Conservation (phyloP, 805 yeast genomes). For the Cyberlindnera euphorbiiphila region DNA sequence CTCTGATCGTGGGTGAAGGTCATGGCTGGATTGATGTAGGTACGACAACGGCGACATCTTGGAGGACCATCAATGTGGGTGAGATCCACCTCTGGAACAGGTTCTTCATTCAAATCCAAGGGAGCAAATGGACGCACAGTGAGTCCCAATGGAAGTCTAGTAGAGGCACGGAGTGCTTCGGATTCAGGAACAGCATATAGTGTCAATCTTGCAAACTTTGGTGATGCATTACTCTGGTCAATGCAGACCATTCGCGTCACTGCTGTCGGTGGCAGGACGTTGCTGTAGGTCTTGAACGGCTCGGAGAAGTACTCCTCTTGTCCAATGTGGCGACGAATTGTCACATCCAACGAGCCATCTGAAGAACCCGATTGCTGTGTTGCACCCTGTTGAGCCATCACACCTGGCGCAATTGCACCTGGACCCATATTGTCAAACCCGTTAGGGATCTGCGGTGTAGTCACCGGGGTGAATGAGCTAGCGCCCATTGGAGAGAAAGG, state of each 20-base stretch:
- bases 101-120: slow-evolving; percentile 40
- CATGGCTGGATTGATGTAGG: slow-evolving; percentile 85
- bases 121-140: slow-evolving; percentile 84
- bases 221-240: slow-evolving; percentile 85
- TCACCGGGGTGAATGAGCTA: too few relatives aligned
- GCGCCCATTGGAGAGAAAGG: slow-evolving; percentile 1
- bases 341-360: slow-evolving; percentile 2
- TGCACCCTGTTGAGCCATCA: too few relatives aligned
- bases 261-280: slow-evolving; percentile 72
- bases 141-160: slow-evolving; percentile 79
- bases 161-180: slow-evolving; percentile 61
- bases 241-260: slow-evolving; percentile 65
- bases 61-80: slow-evolving; percentile 59
- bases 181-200: slow-evolving; percentile 80
- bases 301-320: slow-evolving; percentile 25
- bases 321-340: slow-evolving; percentile 13
- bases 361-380: too few relatives aligned
- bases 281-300: slow-evolving; percentile 66
- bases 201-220: slow-evolving; percentile 71
- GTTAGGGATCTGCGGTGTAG: too few relatives aligned
- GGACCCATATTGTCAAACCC: too few relatives aligned
- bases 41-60: slow-evolving; percentile 87
- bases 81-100: slow-evolving; percentile 67
- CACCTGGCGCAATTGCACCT: too few relatives aligned
- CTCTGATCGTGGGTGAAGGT: slow-evolving; percentile 53